These are phyloP conservation scores for Puccinellia tenuiflora DNA, from an alignment of 176 grass and related monocot species.

Conservation along the genomic window DNA sequence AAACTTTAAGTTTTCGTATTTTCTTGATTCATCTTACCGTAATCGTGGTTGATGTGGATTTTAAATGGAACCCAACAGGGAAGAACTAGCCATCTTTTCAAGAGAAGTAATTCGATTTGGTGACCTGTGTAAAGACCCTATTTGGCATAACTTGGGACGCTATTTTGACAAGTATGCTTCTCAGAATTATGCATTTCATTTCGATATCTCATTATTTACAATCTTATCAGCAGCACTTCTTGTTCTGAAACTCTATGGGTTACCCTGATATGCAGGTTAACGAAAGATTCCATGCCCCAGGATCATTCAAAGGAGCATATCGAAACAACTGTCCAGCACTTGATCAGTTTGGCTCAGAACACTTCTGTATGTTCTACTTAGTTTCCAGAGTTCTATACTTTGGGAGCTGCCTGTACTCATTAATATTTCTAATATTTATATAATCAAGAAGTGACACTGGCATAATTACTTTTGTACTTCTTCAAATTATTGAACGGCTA, in stretches of 20 bases:
- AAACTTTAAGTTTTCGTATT: background rate
- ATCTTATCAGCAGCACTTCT: background rate
- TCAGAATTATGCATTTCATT: slow-evolving; percentile 36
- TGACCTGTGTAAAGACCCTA: slow-evolving; percentile 84
- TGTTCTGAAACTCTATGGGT: slow-evolving; percentile 25
- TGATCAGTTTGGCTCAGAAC: slow-evolving; percentile 79
- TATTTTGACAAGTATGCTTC: slow-evolving; percentile 80
- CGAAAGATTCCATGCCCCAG: slow-evolving; percentile 36
- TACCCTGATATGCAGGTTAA: slow-evolving; percentile 53
- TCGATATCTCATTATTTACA: background rate
- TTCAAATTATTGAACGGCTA: background rate
- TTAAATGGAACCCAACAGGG: slow-evolving; percentile 55
- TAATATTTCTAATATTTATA: background rate
- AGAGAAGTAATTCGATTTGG: slow-evolving; percentile 95
- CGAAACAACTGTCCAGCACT: slow-evolving; percentile 50
- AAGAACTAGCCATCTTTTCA: slow-evolving; percentile 76
- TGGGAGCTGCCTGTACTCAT: background rate
- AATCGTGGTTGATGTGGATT: background rate
- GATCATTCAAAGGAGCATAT: slow-evolving; percentile 76
- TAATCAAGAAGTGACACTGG: background rate
- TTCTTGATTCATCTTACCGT: background rate
- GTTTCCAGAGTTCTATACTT: background rate
- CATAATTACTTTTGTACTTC: background rate
- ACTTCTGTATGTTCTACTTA: slow-evolving; percentile 62
- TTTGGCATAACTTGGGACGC: slow-evolving; percentile 89